Percentiles rank a stretch among this genome's conserved stretches.
phyloP scores from a whole-genome alignment of 495 filamentous ascomycete species.

The Bombardia bombarda region DNA sequence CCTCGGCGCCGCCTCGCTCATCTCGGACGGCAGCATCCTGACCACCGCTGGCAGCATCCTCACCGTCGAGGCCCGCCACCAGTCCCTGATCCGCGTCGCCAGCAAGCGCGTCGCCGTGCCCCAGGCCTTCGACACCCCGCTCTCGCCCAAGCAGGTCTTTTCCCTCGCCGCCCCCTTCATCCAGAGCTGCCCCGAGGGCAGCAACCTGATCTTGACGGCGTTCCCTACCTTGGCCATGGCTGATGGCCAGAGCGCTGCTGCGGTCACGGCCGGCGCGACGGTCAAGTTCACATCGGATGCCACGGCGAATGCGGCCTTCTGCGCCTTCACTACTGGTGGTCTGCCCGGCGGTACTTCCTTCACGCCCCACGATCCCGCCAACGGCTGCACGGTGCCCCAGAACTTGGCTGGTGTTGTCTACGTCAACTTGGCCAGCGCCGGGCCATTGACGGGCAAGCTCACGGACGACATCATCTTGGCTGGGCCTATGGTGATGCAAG shows the following conservation, averaged over 20 bases:
- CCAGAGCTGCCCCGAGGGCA: conserved; percentile 47
- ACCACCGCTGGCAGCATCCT: conserved; percentile 50
- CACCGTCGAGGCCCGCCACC: conserved; percentile 54
- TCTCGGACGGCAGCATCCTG: conserved; percentile 44
- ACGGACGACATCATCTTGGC: conserved; percentile 46
- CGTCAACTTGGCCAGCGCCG: conserved; percentile 41
- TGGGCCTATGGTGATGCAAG: conserved; percentile 42
- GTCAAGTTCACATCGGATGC: conserved; percentile 35
- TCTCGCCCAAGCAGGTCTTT: conserved; percentile 51
- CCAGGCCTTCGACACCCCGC: conserved; percentile 51
- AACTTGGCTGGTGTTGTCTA: conserved; percentile 47
- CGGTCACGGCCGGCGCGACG: conserved; percentile 35
- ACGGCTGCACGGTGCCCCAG: conserved; percentile 44
- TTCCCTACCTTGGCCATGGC: conserved; percentile 50
- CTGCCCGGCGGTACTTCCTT: conserved; percentile 45
- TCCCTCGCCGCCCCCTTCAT: conserved; percentile 60
- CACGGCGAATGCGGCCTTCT: conserved; percentile 37
- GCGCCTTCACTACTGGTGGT: conserved; percentile 49
- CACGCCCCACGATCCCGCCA: conserved; percentile 32
- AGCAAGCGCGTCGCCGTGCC: conserved; percentile 41
- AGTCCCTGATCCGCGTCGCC: conserved; percentile 49
- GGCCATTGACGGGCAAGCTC: conserved; percentile 31
- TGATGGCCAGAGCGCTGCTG: conserved; percentile 31
- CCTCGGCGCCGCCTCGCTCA: conserved; percentile 52
- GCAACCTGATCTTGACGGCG: conserved; percentile 46